Base-by-base conservation (phyloP, 2,329 filamentous ascomycete species). In the Cytospora paraplurivora region DNA sequence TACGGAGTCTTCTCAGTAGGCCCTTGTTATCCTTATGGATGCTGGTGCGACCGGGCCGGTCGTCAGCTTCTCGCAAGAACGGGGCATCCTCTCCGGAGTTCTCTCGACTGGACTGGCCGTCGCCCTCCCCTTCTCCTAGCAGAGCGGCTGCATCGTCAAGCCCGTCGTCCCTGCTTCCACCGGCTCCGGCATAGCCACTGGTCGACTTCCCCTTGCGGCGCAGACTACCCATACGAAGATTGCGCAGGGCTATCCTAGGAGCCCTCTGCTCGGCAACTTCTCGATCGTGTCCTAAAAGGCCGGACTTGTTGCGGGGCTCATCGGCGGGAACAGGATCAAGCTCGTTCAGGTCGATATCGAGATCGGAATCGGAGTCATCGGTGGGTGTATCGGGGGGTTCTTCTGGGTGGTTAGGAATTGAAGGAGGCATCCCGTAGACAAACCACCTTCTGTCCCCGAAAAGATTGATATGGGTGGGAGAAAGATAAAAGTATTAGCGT, bases 311-410 rank as follows among this genome's bases (percentile, higher is more conserved):
- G 66, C 65, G 68, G 63, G 62, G 69, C 53, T 73, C 73, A 67
- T 72, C 72, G 55, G 67, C 69, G 21, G 73, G 74, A 63, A 73
- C 73, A 62, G 91, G 90, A 73, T 93, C 90, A 69, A 95, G 87
- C 80, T 94, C 91, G 72, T 92, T 84, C 69, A 92, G 83, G 71
- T 93, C 89, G 71, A 95, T 81, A 67, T 91, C 88, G 69, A 89
- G 85, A 74, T 94, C 90, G 67, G 88, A 91, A 74, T 93, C 90
- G 73, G 88, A 91, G 73, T 93, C 89, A 76, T 87, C 81, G 71
- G 80, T 76, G 66, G 83, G 82, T 65, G 84, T 86, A 76, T 89
- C 86, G 76, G 87, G 87, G 72, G 85, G 83, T 74, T 88, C 83
- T 72, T 84, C 78, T 70, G 78, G 76, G 72, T 78, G 80, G 74